Evolutionary conservation across 75 land plant species (phyloP).

Genomic region (Sequoiadendron giganteum): DNA sequence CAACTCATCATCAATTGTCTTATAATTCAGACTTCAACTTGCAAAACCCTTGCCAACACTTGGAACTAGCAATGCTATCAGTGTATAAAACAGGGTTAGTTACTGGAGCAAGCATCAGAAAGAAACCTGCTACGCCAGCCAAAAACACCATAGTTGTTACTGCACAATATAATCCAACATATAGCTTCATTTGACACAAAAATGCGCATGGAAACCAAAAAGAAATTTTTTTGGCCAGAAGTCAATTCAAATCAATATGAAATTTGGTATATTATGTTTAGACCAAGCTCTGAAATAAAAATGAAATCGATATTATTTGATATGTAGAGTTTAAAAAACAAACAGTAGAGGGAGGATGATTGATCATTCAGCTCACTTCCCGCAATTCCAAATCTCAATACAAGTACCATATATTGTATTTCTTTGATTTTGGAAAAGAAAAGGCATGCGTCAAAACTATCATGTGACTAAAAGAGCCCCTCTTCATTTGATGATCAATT

Average conservation of each 20-base stretch:
- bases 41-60: conserved; percentile 66
- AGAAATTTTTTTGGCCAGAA: not conserved
- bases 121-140: conserved; percentile 35
- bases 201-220: not conserved
- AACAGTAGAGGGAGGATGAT: not conserved
- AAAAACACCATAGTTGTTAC: conserved; percentile 31
- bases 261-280: not conserved
- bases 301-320: not conserved
- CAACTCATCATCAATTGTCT: not conserved
- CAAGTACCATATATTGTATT: not conserved
- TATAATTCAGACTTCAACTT: conserved; percentile 18
- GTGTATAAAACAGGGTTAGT: conserved; percentile 52
- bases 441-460: not conserved
- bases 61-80: conserved; percentile 35
- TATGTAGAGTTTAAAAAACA: not conserved
- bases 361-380: not conserved
- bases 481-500: no score
- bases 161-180: not conserved
- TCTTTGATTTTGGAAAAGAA: not conserved
- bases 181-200: not conserved
- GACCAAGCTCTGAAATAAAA: not conserved
- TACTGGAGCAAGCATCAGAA: conserved; percentile 48
- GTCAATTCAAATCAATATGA: conserved; percentile 1
- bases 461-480: no score
- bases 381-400: not conserved